phyloP scores from a whole-genome alignment of 805 yeast species.

The Saccharomycopsis amapae region DNA sequence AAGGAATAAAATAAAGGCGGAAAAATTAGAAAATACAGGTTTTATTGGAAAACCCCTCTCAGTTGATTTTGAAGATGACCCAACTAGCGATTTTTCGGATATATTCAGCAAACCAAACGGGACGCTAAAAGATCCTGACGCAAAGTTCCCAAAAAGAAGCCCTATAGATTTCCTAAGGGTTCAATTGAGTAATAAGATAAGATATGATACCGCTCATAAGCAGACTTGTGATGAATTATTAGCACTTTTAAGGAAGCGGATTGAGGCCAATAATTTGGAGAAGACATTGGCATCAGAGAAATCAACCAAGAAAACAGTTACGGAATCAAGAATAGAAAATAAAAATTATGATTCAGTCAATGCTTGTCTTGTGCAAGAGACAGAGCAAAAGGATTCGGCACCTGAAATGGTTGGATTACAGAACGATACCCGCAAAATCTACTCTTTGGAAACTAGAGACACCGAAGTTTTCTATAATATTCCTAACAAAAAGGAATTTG shows the following conservation, averaged over 20 bases:
- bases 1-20: not conserved
- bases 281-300: not conserved
- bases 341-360: not conserved
- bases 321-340: too few relatives aligned
- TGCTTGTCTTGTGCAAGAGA: too few relatives aligned
- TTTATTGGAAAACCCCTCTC: not conserved
- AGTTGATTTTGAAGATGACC: not conserved
- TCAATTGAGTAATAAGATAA: not conserved
- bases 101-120: not conserved
- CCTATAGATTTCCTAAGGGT: not conserved
- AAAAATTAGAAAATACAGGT: too few relatives aligned
- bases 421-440: not conserved
- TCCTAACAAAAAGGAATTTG: not conserved
- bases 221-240: not conserved
- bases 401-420: not conserved
- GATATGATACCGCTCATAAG: not conserved
- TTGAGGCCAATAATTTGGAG: not conserved
- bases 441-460: not conserved
- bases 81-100: not conserved
- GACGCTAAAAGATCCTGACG: not conserved
- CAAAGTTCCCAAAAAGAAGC: not conserved
- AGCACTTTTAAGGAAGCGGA: too few relatives aligned
- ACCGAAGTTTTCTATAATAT: not conserved
- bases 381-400: not conserved
- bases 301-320: not conserved